phyloP scores from a whole-genome alignment of 1,284 basidiomycete species.

The Omphalotus olearius region DNA sequence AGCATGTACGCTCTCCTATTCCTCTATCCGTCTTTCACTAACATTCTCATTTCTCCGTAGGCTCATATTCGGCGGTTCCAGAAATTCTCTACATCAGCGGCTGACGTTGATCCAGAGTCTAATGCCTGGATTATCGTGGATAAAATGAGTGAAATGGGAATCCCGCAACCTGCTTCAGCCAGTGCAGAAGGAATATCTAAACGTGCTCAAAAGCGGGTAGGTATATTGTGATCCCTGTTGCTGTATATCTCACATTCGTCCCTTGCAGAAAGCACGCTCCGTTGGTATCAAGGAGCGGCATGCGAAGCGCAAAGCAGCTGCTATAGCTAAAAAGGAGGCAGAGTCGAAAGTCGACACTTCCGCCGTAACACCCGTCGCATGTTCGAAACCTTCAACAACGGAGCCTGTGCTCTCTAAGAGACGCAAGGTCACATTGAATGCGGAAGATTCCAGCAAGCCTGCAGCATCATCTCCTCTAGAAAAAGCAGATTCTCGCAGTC shows the following conservation, averaged over 20 bases:
- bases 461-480: too few relatives aligned
- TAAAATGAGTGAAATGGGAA: slow-evolving; percentile 13
- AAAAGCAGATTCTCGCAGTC: too few relatives aligned
- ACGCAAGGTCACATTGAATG: too few relatives aligned
- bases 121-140: slow-evolving; percentile 46
- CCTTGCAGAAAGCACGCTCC: slow-evolving; percentile 31
- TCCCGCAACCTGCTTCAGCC: neutral
- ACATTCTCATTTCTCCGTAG: slow-evolving; percentile 31
- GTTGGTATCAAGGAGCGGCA: slow-evolving; percentile 9
- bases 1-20: slow-evolving; percentile 45
- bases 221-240: slow-evolving; percentile 13
- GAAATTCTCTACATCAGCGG: slow-evolving; percentile 40
- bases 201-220: slow-evolving; percentile 53
- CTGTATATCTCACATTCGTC: slow-evolving; percentile 3
- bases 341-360: too few relatives aligned
- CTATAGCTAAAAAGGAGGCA: slow-evolving; percentile 2
- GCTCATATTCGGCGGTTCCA: slow-evolving; percentile 58
- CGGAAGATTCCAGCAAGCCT: too few relatives aligned
- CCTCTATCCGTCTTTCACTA: slow-evolving; percentile 11
- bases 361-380: too few relatives aligned
- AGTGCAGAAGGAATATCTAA: slow-evolving; percentile 37
- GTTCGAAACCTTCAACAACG: too few relatives aligned
- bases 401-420: too few relatives aligned
- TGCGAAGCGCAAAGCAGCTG: slow-evolving; percentile 6
- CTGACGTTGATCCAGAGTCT: slow-evolving; percentile 33